Evolutionary conservation across 352 stramenopile genomes (phyloP).

Genomic region (Pythium oligandrum): DNA sequence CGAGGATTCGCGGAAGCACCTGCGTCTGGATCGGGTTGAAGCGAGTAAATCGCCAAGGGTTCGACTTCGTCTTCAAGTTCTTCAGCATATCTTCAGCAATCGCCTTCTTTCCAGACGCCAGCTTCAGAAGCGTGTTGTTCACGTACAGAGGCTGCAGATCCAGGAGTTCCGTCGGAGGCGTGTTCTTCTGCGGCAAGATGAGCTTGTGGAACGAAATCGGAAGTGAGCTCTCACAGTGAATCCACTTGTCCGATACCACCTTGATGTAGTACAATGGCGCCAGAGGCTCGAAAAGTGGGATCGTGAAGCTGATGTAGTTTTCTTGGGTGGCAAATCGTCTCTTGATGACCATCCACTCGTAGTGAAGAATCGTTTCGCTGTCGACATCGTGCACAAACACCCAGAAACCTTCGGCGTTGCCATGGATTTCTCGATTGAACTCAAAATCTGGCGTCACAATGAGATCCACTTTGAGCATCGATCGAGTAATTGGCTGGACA

Average conservation of each 20-base stretch:
- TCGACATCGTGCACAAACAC: conserved; percentile 99
- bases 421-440: conserved; percentile 96
- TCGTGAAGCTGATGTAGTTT: conserved; percentile 91
- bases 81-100: conserved; percentile 49
- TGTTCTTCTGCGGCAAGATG: conserved; percentile 98
- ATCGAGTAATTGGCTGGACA: conserved; percentile 98
- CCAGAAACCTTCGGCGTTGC: conserved; percentile 96
- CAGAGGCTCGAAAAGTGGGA: conserved; percentile 97
- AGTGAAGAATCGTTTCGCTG: conserved; percentile 96
- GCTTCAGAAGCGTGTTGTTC: conserved; percentile 77
- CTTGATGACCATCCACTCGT: conserved; percentile 97
- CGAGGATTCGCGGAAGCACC: conserved; percentile 93
- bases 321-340: conserved; percentile 75
- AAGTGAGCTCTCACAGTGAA: conserved; percentile 95
- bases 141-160: conserved; percentile 97
- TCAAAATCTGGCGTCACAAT: conserved; percentile 97
- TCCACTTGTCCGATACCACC: conserved; percentile 97
- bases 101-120: conserved; percentile 56
- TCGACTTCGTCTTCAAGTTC: conserved; percentile 36
- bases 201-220: conserved; percentile 99
- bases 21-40: conserved; percentile 99
- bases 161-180: conserved; percentile 95
- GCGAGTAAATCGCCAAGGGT: conserved; percentile 78
- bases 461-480: conserved; percentile 95
- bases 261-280: conserved; percentile 98